Conservation (phyloP, 139 green algal genomes). For the Closterium sp. region DNA sequence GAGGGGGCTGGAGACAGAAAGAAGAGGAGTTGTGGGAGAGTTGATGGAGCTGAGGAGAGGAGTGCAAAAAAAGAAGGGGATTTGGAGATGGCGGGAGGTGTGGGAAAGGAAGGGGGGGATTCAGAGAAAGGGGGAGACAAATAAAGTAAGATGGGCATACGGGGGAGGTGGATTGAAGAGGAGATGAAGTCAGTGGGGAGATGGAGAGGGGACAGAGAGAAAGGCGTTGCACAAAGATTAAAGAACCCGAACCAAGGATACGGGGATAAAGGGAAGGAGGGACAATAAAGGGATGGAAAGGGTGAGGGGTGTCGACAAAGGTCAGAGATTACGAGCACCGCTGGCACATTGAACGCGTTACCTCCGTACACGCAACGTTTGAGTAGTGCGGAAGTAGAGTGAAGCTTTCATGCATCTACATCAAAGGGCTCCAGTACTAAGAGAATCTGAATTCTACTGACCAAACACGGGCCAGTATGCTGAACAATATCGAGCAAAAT, state of each 20-base stretch:
- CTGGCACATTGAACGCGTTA: not conserved
- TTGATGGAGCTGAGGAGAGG: too few relatives aligned
- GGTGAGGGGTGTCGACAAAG: not conserved
- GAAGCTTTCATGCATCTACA: not conserved
- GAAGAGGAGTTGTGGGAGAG: too few relatives aligned
- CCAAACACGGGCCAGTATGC: not conserved
- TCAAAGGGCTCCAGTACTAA: not conserved
- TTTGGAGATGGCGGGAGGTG: too few relatives aligned
- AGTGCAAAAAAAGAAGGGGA: too few relatives aligned
- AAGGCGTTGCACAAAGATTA: not conserved
- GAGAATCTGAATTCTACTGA: not conserved
- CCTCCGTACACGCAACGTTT: not conserved
- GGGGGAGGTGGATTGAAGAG: too few relatives aligned
- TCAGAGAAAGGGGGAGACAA: too few relatives aligned
- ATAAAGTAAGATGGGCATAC: too few relatives aligned
- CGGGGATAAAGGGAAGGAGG: not conserved
- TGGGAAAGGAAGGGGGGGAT: too few relatives aligned
- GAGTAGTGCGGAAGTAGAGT: not conserved
- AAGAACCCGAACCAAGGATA: not conserved
- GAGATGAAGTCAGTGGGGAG: too few relatives aligned
- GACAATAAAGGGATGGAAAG: not conserved
- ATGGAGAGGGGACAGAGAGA: not conserved
- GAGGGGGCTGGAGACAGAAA: too few relatives aligned
- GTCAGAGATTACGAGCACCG: not conserved
- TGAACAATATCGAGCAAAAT: not conserved